Conservation (phyloP, 1,284 basidiomycete genomes). For the Volvariella surrecta region DNA sequence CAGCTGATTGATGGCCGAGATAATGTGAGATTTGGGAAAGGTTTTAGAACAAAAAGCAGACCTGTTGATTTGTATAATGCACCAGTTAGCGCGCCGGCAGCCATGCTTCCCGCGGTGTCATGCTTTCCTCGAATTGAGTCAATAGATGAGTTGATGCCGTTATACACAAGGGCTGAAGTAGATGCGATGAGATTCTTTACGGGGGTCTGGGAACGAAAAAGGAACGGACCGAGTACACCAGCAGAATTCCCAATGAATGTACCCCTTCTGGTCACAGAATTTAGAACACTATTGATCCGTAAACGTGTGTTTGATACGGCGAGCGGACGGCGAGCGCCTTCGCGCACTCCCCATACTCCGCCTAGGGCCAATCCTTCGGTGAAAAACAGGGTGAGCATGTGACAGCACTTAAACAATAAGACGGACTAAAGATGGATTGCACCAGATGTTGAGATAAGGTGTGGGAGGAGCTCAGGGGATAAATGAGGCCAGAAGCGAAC, state of each 20-base stretch:
- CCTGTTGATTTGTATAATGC: conserved; percentile 92
- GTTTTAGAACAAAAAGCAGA: conserved; percentile 35
- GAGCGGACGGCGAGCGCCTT: conserved; percentile 83
- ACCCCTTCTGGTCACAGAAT: conserved; percentile 93
- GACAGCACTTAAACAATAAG: conserved; percentile 50
- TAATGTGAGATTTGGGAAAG: conserved; percentile 26
- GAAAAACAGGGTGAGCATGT: conserved; percentile 24
- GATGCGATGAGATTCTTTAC: conserved; percentile 16
- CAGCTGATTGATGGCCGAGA: conserved; percentile 48
- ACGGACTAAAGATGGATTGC: conserved; percentile 42
- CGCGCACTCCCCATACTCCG: conserved; percentile 92
- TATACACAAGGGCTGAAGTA: conserved; percentile 85
- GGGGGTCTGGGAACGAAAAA: conserved; percentile 29
- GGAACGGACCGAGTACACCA: conserved; percentile 78
- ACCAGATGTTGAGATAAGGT: conserved; percentile 50
- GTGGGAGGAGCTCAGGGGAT: conserved; percentile 45
- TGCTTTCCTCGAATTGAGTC: conserved; percentile 88
- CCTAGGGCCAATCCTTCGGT: conserved; percentile 85
- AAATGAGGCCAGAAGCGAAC: conserved; percentile 38
- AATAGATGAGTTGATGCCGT: conserved; percentile 91
- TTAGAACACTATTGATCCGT: conserved; percentile 94
- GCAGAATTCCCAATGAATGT: conserved; percentile 98
- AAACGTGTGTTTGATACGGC: conserved; percentile 79
- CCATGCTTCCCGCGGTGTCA: conserved; percentile 87
- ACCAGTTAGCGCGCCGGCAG: conserved; percentile 87